A percentile compares a stretch with the other conserved stretches of the same genome.
Conservation (phyloP, 768 basidiomycete species). For the Tremella yokohamensis region DNA sequence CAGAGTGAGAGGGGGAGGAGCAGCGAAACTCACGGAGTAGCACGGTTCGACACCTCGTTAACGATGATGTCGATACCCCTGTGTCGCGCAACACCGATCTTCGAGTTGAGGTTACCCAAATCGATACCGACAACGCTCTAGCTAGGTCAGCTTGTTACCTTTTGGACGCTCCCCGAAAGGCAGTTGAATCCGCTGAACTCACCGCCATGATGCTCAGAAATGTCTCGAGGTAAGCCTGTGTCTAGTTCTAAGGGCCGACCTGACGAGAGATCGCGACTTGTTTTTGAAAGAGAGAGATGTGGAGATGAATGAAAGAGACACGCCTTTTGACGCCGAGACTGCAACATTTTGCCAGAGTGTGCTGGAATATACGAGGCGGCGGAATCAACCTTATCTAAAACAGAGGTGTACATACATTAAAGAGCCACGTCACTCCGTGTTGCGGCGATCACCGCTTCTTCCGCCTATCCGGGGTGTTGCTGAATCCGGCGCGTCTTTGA, state of each 20-base stretch:
- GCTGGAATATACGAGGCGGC: background rate
- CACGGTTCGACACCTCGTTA: conserved; percentile 96
- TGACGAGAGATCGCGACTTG: conserved; percentile 1
- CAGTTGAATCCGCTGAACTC: conserved; percentile 3
- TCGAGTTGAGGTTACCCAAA: conserved; percentile 83
- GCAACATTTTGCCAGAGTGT: background rate
- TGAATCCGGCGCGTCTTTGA: too few species aligned
- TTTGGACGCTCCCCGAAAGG: background rate
- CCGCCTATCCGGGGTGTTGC: too few species aligned
- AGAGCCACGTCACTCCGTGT: background rate
- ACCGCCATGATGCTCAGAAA: conserved; percentile 19
- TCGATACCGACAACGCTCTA: conserved; percentile 82
- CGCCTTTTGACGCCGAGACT: too few species aligned
- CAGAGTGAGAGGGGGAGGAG: background rate
- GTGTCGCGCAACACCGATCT: conserved; percentile 93
- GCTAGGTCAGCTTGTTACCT: conserved; percentile 2
- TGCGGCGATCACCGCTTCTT: too few species aligned
- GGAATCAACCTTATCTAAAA: background rate
- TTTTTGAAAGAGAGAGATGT: background rate
- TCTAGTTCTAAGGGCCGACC: background rate
- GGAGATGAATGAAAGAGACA: background rate
- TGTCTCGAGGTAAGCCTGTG: background rate
- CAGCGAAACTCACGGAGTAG: conserved; percentile 72
- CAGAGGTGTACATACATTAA: background rate
- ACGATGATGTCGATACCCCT: conserved; percentile 97